phyloP scores from a whole-genome alignment of 106 monocot genomes.

The Phalaenopsis equestris region DNA sequence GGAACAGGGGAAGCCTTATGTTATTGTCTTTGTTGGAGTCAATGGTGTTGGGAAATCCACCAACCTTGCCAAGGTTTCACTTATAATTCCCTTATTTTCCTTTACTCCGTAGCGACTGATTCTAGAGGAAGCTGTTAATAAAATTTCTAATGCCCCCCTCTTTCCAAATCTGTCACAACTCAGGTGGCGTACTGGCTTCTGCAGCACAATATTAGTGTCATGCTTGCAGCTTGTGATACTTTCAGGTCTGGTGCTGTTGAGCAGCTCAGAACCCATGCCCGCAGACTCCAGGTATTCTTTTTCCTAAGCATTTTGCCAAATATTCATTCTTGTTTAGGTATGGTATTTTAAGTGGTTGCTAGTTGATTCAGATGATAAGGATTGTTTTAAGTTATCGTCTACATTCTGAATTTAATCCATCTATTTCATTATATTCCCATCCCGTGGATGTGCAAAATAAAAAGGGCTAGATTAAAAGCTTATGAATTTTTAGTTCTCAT shows the following conservation, averaged over 20 bases:
- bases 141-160: background rate
- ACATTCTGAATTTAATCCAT: no score
- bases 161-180: background rate
- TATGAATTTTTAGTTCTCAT: background rate
- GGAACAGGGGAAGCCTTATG: constrained; percentile 95
- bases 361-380: no score
- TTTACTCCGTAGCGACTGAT: background rate
- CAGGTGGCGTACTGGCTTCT: constrained; percentile 99
- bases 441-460: no score
- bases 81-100: background rate
- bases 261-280: constrained; percentile 96
- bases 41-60: constrained; percentile 99
- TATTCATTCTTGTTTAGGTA: background rate
- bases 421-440: no score
- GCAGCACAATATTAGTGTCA: constrained; percentile 85
- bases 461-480: background rate
- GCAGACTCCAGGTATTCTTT: constrained; percentile 75
- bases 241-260: constrained; percentile 99
- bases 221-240: constrained; percentile 95
- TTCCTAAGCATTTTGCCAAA: background rate
- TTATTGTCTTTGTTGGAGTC: constrained; percentile 93
- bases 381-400: no score
- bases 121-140: background rate
- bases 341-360: background rate
- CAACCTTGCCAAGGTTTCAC: constrained; percentile 92